Conservation (phyloP, 2,329 filamentous ascomycete species). For the Bipolaris gigantea region DNA sequence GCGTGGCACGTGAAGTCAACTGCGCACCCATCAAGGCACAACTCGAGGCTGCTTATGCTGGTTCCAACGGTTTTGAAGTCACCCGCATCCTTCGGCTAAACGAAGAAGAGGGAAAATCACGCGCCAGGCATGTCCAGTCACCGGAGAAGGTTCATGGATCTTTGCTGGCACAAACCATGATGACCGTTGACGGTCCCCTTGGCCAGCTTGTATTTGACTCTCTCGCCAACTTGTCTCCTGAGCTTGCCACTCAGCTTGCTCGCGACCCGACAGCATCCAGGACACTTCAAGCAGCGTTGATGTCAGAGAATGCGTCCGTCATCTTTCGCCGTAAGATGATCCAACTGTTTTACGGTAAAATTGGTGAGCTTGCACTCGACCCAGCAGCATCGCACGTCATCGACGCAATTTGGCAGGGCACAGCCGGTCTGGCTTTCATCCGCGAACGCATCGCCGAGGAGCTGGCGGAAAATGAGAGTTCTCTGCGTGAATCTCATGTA, state of each 20-base stretch:
- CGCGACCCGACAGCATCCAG: slow-evolving; percentile 62
- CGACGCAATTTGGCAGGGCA: slow-evolving; percentile 67
- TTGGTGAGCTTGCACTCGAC: slow-evolving; percentile 63
- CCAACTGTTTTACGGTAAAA: slow-evolving; percentile 63
- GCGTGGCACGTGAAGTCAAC: slow-evolving; percentile 66
- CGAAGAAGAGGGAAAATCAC: slow-evolving; percentile 45
- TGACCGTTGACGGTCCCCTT: slow-evolving; percentile 70
- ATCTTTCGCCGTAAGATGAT: slow-evolving; percentile 66
- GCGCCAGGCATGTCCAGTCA: slow-evolving; percentile 34
- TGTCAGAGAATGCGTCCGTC: slow-evolving; percentile 55
- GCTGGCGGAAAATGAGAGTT: slow-evolving; percentile 60
- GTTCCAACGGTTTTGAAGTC: slow-evolving; percentile 55
- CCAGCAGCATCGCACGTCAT: slow-evolving; percentile 67
- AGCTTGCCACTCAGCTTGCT: slow-evolving; percentile 62
- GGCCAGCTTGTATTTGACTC: slow-evolving; percentile 70
- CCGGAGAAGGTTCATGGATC: slow-evolving; percentile 75
- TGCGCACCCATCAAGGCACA: slow-evolving; percentile 58
- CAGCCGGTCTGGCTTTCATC: slow-evolving; percentile 65
- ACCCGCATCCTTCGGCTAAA: slow-evolving; percentile 63
- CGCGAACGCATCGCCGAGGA: slow-evolving; percentile 69
- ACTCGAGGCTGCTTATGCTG: slow-evolving; percentile 61
- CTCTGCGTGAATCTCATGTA: slow-evolving; percentile 64
- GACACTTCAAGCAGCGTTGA: slow-evolving; percentile 66
- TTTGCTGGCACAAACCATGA: slow-evolving; percentile 77
- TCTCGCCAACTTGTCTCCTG: slow-evolving; percentile 55